phyloP scores from a whole-genome alignment of 495 filamentous ascomycete species.

The Hyaloscypha finlandica region DNA sequence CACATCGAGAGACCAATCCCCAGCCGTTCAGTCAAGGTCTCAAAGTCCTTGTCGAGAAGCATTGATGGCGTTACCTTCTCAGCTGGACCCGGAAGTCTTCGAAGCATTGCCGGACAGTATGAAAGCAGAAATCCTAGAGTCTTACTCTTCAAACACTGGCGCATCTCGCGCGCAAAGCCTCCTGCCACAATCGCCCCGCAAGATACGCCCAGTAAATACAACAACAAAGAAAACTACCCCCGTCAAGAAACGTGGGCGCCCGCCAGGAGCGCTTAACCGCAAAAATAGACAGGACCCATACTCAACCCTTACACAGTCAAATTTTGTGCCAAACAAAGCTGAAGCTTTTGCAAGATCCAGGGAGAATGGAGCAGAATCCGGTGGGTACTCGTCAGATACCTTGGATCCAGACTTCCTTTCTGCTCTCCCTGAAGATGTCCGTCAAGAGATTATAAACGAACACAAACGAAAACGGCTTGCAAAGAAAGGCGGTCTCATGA shows the following conservation, averaged over 20 bases:
- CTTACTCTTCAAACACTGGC: slow-evolving; percentile 50
- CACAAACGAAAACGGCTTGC: slow-evolving; percentile 59
- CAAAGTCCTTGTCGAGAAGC: slow-evolving; percentile 11
- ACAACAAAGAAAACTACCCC: slow-evolving; percentile 56
- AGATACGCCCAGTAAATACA: slow-evolving; percentile 46
- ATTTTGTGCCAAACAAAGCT: slow-evolving; percentile 51
- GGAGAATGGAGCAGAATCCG: slow-evolving; percentile 25
- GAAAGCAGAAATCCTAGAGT: slow-evolving; percentile 73
- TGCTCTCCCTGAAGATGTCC: slow-evolving; percentile 79
- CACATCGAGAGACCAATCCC: slow-evolving; percentile 24
- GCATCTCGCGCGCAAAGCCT: slow-evolving; percentile 38
- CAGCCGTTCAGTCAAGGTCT: slow-evolving; percentile 21
- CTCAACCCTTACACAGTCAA: slow-evolving; percentile 64
- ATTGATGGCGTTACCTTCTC: slow-evolving; percentile 30
- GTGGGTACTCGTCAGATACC: slow-evolving; percentile 39
- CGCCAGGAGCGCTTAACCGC: slow-evolving; percentile 36
- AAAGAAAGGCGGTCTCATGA: slow-evolving; percentile 41
- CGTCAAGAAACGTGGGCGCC: slow-evolving; percentile 56
- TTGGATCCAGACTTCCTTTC: slow-evolving; percentile 74
- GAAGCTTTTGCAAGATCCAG: slow-evolving; percentile 5
- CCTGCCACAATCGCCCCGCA: slow-evolving; percentile 60
- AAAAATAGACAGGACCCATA: slow-evolving; percentile 44
- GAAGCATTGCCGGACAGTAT: slow-evolving; percentile 80
- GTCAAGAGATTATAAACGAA: slow-evolving; percentile 73
- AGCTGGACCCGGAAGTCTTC: slow-evolving; percentile 73